These are phyloP conservation scores for Pythium sukuiense DNA, from an alignment of 352 stramenopile species.

Conservation along the genomic window DNA sequence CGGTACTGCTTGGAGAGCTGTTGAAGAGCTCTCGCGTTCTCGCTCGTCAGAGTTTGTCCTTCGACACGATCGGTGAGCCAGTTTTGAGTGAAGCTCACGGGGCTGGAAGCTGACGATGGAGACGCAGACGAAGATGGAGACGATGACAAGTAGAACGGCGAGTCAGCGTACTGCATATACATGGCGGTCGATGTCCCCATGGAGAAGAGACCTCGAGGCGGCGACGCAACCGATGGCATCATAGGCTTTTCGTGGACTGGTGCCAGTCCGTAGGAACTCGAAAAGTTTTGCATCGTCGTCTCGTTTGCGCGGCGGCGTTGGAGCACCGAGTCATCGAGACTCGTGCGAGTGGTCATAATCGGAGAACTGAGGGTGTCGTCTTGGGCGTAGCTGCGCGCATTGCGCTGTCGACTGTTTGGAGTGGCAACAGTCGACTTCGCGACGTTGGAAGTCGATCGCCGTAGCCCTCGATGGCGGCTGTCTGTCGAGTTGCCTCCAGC, in stretches of 20 bases:
- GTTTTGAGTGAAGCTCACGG: neutral
- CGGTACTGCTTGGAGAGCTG: conserved; percentile 42
- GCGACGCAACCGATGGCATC: neutral
- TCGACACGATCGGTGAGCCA: conserved; percentile 6
- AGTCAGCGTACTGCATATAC: conserved; percentile 5
- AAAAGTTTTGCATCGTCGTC: neutral
- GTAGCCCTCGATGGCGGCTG: neutral
- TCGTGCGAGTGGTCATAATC: conserved; percentile 21
- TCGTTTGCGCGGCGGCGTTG: conserved; percentile 13
- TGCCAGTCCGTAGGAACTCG: neutral
- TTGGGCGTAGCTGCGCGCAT: neutral
- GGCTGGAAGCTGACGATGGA: neutral
- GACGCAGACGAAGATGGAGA: neutral
- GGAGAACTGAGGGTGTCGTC: neutral
- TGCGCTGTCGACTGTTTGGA: conserved; percentile 2
- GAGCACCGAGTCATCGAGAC: conserved; percentile 28
- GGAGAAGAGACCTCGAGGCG: conserved; percentile 2
- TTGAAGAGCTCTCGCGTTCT: conserved; percentile 8
- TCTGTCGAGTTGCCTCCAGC: neutral
- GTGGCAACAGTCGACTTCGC: conserved; percentile 11
- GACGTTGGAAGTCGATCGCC: conserved; percentile 11
- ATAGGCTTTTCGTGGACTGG: neutral
- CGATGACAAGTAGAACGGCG: conserved; percentile 1
- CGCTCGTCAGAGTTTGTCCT: neutral
- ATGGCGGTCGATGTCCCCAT: neutral